Evolutionary conservation across 371 early-diverging fungal genomes (phyloP), one percentile per base, ranked within the genome.

Genomic region (Choanephora cucurbitarum): DNA sequence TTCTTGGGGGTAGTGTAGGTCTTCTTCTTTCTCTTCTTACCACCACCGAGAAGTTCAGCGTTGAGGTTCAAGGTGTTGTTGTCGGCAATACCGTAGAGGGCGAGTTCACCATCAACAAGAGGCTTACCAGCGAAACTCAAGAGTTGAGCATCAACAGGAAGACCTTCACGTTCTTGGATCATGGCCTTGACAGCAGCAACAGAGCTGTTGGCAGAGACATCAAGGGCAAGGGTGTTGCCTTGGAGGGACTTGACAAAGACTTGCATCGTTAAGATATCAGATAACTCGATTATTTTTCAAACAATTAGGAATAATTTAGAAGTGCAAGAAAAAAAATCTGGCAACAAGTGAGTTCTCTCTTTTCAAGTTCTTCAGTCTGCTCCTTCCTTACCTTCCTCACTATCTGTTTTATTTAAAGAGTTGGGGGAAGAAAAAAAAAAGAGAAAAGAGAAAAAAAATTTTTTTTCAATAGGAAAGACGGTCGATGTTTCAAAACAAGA

Each of bases 1-100:
- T 96, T 96, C 93, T 97, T 96, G 82, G 97, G 97, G 68, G 97
- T 97, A 70, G 96, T 97, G 89, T 97, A 96, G 63, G 86, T 88
- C 95, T 96, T 96, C 93, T 95, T 95, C 90, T 95, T 96, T 65
- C 91, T 83, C 91, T 95, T 95, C 90, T 97, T 97, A 78, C 82
- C 96, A 92, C 94, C 95, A 87, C 94, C 85, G 62, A 81, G 66
- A 31, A 81, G 66, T 53, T 81, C 82, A 49, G 74, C 75, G 60
- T 81, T 81, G 56, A 95, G 75, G 80, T 92, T 92, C 62, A 94
- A 82, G 57, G 94, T 93, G 67, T 89, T 85, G 83, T 91, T 91
- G 79, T 90, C 84, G 69, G 88, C 89, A 72, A 94, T 91, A 79
- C 91, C 92, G 77, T 88, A 87, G 55, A 73, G 73, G 46, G 80